These are phyloP conservation scores for Achaetomiella virescens DNA, from an alignment of 495 filamentous ascomycete genomes.

Conservation along the genomic window DNA sequence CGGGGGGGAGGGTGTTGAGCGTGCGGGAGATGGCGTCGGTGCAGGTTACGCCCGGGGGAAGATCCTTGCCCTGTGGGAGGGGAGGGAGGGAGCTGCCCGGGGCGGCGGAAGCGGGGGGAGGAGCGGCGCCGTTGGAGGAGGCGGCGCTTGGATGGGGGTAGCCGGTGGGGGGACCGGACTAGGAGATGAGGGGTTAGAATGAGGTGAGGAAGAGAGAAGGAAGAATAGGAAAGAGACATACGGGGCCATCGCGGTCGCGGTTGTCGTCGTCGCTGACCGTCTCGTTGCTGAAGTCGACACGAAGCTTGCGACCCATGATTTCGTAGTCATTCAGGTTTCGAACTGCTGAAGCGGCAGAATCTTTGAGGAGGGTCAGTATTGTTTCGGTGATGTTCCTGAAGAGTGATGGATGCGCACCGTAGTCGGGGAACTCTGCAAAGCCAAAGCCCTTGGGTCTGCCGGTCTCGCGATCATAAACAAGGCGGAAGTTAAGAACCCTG, in stretches of 20 bases:
- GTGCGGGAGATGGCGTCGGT: conserved; percentile 89
- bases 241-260: conserved; percentile 22
- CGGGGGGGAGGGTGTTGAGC: conserved; percentile 72
- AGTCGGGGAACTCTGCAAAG: conserved; percentile 87
- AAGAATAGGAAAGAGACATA: conserved; percentile 10
- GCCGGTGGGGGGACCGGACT: neutral
- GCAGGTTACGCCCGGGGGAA: conserved; percentile 72
- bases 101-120: conserved; percentile 22
- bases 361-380: conserved; percentile 30
- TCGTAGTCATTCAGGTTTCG: conserved; percentile 95
- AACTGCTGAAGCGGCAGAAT: conserved; percentile 89
- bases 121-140: conserved; percentile 15
- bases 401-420: conserved; percentile 33
- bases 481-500: conserved; percentile 82
- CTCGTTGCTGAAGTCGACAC: conserved; percentile 93
- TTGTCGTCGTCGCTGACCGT: conserved; percentile 66
- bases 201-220: neutral
- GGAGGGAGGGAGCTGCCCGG: conserved; percentile 52
- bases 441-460: conserved; percentile 94
- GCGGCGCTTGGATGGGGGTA: conserved; percentile 16
- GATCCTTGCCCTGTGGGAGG: conserved; percentile 75
- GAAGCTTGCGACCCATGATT: conserved; percentile 88
- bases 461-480: conserved; percentile 94
- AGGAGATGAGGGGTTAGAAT: neutral
- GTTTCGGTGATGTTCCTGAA: neutral